These are phyloP conservation scores for Calonectria hongkongensis DNA, from an alignment of 2,329 filamentous ascomycete genomes.

Conservation along the genomic window DNA sequence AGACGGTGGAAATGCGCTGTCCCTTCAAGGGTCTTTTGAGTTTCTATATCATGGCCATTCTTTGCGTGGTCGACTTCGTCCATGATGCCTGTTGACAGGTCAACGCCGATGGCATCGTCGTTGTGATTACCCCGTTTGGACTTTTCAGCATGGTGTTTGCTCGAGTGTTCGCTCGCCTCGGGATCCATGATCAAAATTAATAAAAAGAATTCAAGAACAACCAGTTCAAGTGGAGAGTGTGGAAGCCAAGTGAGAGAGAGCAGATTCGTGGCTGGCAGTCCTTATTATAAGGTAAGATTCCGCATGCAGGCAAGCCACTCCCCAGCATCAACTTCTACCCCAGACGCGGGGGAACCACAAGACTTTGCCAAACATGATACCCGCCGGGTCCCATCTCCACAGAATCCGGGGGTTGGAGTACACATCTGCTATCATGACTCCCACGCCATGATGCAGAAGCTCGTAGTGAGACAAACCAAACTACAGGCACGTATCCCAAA, in stretches of 20 bases:
- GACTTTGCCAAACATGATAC: background rate
- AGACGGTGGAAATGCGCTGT: background rate
- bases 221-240: background rate
- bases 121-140: background rate
- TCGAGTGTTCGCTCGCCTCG: background rate
- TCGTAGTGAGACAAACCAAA: background rate
- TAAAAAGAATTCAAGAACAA: background rate
- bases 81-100: background rate
- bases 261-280: background rate
- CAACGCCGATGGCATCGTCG: background rate
- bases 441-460: background rate
- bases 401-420: background rate
- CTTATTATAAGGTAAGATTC: background rate
- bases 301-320: background rate
- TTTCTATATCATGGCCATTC: conserved; percentile 39
- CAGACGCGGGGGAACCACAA: background rate
- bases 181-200: background rate
- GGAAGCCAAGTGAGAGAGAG: background rate
- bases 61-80: conserved; percentile 2
- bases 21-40: conserved; percentile 25
- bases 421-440: background rate
- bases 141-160: background rate
- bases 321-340: background rate
- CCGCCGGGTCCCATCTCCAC: background rate
- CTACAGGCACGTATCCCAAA: background rate